phyloP scores from a whole-genome alignment of 2,329 filamentous ascomycete genomes.

The Pseudocercospora vitis region DNA sequence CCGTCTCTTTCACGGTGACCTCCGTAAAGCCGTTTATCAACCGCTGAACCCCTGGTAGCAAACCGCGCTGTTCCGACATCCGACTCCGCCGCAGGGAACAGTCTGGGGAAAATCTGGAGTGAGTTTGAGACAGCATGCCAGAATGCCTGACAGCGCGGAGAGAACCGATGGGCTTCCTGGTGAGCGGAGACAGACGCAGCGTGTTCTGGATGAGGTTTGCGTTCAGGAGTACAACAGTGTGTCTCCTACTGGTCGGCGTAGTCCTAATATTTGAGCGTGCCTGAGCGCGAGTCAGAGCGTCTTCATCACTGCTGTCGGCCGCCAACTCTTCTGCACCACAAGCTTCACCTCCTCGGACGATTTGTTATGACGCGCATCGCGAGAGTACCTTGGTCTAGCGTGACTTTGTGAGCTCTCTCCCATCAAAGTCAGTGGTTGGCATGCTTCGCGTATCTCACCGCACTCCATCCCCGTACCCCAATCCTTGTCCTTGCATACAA shows the following conservation, averaged over 20 bases:
- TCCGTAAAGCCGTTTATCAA: neutral
- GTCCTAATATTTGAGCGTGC: no score
- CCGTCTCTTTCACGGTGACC: neutral
- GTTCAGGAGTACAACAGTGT: no score
- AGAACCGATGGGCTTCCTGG: neutral
- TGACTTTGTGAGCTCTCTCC: neutral
- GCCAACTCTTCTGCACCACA: conserved; percentile 1
- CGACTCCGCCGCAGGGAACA: conserved; percentile 1
- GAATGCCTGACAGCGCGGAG: neutral
- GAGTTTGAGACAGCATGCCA: neutral
- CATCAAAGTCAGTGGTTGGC: neutral
- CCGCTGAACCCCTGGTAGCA: neutral
- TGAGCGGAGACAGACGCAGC: neutral
- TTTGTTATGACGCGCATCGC: conserved; percentile 2
- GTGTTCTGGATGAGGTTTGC: no score
- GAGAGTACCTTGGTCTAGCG: neutral
- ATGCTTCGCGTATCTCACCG: neutral
- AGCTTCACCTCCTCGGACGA: neutral
- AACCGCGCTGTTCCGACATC: neutral
- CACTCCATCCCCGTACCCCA: conserved; percentile 9
- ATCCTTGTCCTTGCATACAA: conserved; percentile 12
- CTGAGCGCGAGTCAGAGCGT: no score
- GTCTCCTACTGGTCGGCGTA: no score
- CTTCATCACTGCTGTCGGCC: no score
- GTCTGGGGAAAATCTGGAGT: conserved; percentile 1